A percentile compares a stretch with the other conserved stretches of the same genome.
Evolutionary conservation across 495 filamentous ascomycete species (phyloP).

Genomic region (Xylaria nigripes): DNA sequence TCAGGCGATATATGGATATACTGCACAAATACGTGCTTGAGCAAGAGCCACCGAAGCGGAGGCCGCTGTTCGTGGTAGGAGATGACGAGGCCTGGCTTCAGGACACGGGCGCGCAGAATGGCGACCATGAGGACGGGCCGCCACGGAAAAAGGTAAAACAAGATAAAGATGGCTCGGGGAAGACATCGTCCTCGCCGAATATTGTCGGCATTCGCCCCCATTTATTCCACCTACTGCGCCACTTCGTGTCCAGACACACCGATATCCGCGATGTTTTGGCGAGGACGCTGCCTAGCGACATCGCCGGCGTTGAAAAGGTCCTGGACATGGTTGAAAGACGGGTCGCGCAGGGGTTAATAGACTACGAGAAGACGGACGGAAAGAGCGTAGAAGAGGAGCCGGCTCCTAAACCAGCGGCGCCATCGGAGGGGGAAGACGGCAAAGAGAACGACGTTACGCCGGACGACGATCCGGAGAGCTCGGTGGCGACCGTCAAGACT

Average conservation of each 20-base stretch:
- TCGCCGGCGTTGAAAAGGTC: slow-evolving; percentile 62
- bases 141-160: slow-evolving; percentile 56
- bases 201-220: slow-evolving; percentile 81
- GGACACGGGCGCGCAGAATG: slow-evolving; percentile 11
- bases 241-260: slow-evolving; percentile 67
- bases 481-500: slow-evolving; percentile 55
- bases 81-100: slow-evolving; percentile 41
- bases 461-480: slow-evolving; percentile 42
- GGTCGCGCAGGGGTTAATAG: slow-evolving; percentile 62
- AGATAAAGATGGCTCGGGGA: slow-evolving; percentile 36
- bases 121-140: slow-evolving; percentile 32
- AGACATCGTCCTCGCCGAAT: slow-evolving; percentile 56
- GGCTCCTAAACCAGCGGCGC: slow-evolving; percentile 22
- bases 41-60: slow-evolving; percentile 49
- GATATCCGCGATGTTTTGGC: slow-evolving; percentile 78
- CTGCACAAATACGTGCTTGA: slow-evolving; percentile 67
- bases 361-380: slow-evolving; percentile 52
- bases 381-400: slow-evolving; percentile 44
- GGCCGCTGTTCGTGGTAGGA: slow-evolving; percentile 66
- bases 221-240: slow-evolving; percentile 82
- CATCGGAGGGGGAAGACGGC: slow-evolving; percentile 17
- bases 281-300: slow-evolving; percentile 53
- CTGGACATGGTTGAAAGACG: slow-evolving; percentile 50
- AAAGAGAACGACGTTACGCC: slow-evolving; percentile 16
- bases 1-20: slow-evolving; percentile 84